These are phyloP conservation scores for Diaporthe humulicola DNA, from an alignment of 2,329 filamentous ascomycete species.

Conservation along the genomic window DNA sequence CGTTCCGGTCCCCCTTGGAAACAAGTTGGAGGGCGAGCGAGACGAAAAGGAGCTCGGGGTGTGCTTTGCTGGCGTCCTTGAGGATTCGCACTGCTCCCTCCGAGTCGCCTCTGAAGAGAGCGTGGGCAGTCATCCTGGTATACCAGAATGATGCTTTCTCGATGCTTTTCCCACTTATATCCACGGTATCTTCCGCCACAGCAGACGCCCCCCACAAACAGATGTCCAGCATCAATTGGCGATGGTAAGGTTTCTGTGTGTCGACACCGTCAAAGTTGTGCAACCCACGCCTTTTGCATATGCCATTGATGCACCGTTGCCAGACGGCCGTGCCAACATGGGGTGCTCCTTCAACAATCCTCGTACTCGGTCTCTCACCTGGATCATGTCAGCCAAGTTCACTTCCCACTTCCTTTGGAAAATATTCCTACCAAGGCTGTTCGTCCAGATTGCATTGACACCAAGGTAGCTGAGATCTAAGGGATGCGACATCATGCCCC, in stretches of 20 bases:
- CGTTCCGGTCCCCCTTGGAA: slow-evolving; percentile 60
- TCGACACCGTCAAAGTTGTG: slow-evolving; percentile 72
- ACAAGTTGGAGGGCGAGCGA: slow-evolving; percentile 76
- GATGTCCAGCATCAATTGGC: slow-evolving; percentile 81
- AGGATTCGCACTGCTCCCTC: slow-evolving; percentile 78
- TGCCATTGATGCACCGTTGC: slow-evolving; percentile 72
- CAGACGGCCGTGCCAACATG: slow-evolving; percentile 66
- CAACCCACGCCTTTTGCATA: slow-evolving; percentile 74
- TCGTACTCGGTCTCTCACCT: slow-evolving; percentile 37
- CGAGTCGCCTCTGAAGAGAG: slow-evolving; percentile 79
- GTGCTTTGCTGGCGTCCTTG: slow-evolving; percentile 73
- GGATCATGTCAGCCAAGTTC: background rate
- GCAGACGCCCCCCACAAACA: slow-evolving; percentile 80
- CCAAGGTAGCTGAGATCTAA: slow-evolving; percentile 84
- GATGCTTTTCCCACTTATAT: slow-evolving; percentile 55
- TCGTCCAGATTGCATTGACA: slow-evolving; percentile 79
- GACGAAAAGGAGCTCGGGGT: slow-evolving; percentile 76
- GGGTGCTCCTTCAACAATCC: slow-evolving; percentile 60
- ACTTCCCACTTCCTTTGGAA: slow-evolving; percentile 31
- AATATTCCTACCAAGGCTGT: slow-evolving; percentile 69
- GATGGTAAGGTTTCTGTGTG: slow-evolving; percentile 77
- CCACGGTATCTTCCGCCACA: slow-evolving; percentile 73
- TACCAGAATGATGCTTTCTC: slow-evolving; percentile 68
- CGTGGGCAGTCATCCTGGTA: slow-evolving; percentile 82
- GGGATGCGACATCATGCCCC: slow-evolving; percentile 77